Conservation (phyloP, 2,329 filamentous ascomycete genomes). For the Xylaria sp. region DNA sequence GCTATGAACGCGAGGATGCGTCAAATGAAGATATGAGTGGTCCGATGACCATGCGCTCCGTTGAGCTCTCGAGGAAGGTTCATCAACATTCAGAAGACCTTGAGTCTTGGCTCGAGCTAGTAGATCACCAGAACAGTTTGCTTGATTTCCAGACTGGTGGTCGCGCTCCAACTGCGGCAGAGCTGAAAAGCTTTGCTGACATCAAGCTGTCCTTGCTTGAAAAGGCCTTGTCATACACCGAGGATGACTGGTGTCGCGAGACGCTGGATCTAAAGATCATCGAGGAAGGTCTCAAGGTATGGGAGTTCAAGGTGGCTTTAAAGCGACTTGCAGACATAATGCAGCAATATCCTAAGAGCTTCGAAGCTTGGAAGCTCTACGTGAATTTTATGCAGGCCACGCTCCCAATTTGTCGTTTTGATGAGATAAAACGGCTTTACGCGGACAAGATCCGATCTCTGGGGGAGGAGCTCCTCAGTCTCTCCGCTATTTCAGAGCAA, state of each 20-base stretch:
- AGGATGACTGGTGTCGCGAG: conserved; percentile 61
- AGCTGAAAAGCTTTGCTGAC: conserved; percentile 76
- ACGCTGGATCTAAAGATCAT: conserved; percentile 75
- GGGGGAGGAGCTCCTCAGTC: conserved; percentile 31
- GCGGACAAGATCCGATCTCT: conserved; percentile 64
- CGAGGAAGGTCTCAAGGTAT: conserved; percentile 77
- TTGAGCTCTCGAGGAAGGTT: conserved; percentile 71
- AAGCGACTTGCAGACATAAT: conserved; percentile 74
- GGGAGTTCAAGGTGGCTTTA: conserved; percentile 71
- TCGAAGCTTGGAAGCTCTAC: conserved; percentile 77
- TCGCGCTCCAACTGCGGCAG: conserved; percentile 64
- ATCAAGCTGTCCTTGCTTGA: conserved; percentile 84
- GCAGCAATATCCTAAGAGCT: conserved; percentile 64
- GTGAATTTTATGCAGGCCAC: conserved; percentile 78
- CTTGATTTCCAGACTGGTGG: conserved; percentile 62
- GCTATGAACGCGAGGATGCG: conserved; percentile 55
- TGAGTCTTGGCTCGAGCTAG: conserved; percentile 80
- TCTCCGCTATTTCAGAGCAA: conserved; percentile 20
- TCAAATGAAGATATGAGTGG: conserved; percentile 53
- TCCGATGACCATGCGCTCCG: conserved; percentile 64
- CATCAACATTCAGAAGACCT: conserved; percentile 74
- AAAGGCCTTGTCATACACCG: conserved; percentile 73
- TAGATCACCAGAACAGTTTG: conserved; percentile 79
- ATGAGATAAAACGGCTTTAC: conserved; percentile 70
- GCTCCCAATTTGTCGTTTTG: conserved; percentile 74